These are phyloP conservation scores for Mycena rosella DNA, from an alignment of 768 basidiomycete species.

Conservation along the genomic window DNA sequence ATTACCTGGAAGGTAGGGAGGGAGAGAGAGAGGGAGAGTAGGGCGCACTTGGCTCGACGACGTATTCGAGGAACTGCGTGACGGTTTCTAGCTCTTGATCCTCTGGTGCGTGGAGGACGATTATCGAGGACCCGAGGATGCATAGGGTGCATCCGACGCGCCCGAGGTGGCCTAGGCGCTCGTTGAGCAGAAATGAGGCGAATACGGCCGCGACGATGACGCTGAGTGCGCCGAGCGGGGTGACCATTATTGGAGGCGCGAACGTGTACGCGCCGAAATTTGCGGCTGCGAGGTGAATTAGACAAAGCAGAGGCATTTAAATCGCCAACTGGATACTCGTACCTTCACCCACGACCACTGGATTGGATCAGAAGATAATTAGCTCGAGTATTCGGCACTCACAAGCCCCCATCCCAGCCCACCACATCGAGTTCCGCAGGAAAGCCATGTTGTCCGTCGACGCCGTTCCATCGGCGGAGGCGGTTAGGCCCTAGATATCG, in stretches of 20 bases:
- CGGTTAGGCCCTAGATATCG: conserved; percentile 89
- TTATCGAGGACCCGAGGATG: conserved; percentile 89
- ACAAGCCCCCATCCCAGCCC: conserved; percentile 95
- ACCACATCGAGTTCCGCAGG: conserved; percentile 94
- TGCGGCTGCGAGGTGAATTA: conserved; percentile 74
- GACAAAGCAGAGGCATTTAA: neutral
- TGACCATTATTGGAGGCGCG: conserved; percentile 98
- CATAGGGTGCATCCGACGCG: conserved; percentile 85
- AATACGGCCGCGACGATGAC: conserved; percentile 88
- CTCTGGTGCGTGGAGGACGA: conserved; percentile 95
- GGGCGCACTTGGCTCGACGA: conserved; percentile 85
- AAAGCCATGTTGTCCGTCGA: conserved; percentile 90
- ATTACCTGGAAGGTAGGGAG: neutral
- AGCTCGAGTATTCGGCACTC: too few relatives aligned
- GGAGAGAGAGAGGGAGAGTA: conserved; percentile 1
- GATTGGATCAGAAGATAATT: too few relatives aligned
- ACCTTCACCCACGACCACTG: conserved; percentile 97
- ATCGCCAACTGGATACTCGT: conserved; percentile 35
- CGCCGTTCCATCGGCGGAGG: conserved; percentile 73
- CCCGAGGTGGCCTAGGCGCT: conserved; percentile 94
- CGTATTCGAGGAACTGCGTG: conserved; percentile 92
- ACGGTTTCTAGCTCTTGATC: conserved; percentile 94
- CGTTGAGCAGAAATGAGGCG: conserved; percentile 91
- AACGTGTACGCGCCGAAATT: conserved; percentile 98
- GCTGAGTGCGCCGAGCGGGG: conserved; percentile 93